Base-by-base conservation (phyloP, 2,329 filamentous ascomycete species). In the Ophioceras dolichostomum region DNA sequence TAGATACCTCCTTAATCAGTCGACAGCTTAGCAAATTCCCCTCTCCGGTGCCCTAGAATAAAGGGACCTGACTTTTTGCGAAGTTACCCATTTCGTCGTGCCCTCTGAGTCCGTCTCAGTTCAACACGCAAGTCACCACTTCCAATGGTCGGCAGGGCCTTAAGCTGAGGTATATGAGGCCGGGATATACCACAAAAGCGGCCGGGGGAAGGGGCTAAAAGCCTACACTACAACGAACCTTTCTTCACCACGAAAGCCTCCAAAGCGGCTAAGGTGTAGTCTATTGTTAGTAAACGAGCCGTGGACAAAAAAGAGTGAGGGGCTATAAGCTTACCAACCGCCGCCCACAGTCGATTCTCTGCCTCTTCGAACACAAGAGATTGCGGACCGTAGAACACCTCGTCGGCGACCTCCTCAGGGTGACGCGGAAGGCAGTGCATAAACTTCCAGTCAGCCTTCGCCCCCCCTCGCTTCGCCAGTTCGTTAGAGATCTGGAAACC, bases 341-440 rank as follows among this genome's bases (percentile, higher is more conserved):
- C 88, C 45, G 86, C 81, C 83, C 87, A 98, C 26, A 98, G 59
- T 46, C 91, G 77, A 55, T 98, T 98, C 64, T 96, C 88, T 0
- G 86, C 91, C 60, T 98, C 91, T 2, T 76, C 77, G 63, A 95
- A 98, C 4, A 96, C 91, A 19, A 98, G 65, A 28, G 84, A 94
- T 51, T 81, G 73, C 0, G 75, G 68, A 34, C 84, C 79, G 59
- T 96, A 95, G 55, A 98, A 96, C 2, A 98, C 88, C 53, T 91
- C 87, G 52, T 98, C 89, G 40, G 73, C 77, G 24, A 98, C 91
- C 63, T 98, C 91, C 58, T 98, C 89, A 0, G 75, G 74, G 55
- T 98, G 88, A 44, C 91, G 75, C 12, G 91, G 91, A 41, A 98
- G 62, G 57, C 91, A 98, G 65, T 98, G 91, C 91, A 98, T 95